phyloP scores from a whole-genome alignment of 129 eudicot species.

The sunflower (Helianthus annuus) region DNA sequence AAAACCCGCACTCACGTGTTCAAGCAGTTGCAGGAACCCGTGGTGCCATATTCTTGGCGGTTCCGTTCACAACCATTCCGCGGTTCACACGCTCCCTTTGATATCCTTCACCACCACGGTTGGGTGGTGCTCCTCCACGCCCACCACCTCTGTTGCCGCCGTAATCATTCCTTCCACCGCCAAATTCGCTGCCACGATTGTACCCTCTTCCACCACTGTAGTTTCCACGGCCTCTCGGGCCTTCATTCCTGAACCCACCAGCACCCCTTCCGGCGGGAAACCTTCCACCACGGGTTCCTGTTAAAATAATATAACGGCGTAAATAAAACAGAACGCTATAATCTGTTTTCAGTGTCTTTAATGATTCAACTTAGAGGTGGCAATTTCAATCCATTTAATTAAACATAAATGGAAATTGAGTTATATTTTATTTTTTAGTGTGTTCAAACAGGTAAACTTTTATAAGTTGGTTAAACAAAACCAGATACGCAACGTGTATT shows the following conservation, averaged over 20 bases:
- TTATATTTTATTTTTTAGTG: background rate
- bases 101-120: slow-evolving; percentile 61
- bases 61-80: slow-evolving; percentile 54
- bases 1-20: slow-evolving; percentile 16
- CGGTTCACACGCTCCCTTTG: slow-evolving; percentile 60
- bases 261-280: slow-evolving; percentile 62
- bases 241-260: slow-evolving; percentile 78
- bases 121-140: slow-evolving; percentile 53
- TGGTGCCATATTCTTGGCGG: slow-evolving; percentile 69
- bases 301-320: slow-evolving; percentile 11
- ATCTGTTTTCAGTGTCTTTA: too few relatives aligned
- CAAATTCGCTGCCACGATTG: slow-evolving; percentile 28
- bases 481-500: too few relatives aligned
- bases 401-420: background rate
- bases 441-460: background rate
- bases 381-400: background rate
- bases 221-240: slow-evolving; percentile 74
- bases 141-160: slow-evolving; percentile 54
- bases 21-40: slow-evolving; percentile 75
- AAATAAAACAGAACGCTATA: too few relatives aligned
- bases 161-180: slow-evolving; percentile 55
- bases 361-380: background rate
- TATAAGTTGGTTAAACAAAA: background rate
- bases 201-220: slow-evolving; percentile 41
- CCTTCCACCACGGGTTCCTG: slow-evolving; percentile 71